Evolutionary conservation across 352 stramenopile species (phyloP), one percentile per base, ranked within the genome.

Genomic region (Thraustochytrium striatum): DNA sequence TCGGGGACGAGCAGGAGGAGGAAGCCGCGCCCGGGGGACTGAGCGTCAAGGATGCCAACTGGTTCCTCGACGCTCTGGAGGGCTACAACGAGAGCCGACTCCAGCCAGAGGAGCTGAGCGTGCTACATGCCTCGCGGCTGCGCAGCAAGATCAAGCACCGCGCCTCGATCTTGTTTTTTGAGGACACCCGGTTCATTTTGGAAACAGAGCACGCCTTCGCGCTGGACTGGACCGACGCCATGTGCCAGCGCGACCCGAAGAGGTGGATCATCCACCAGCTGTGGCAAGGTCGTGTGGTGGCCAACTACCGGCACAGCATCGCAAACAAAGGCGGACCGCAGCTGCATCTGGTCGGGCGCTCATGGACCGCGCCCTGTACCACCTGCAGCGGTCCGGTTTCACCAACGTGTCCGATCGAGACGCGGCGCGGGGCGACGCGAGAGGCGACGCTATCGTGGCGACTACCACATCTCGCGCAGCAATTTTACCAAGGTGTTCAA

Each of bases 301-400:
- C 25, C 11, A 75, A 75, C 35, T 75, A 75, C 35, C n/a, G 68
- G 8, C 30, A 16, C 25, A 55, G 30, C 39, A 75, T 75, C 25
- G n/a, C 39, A 50, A 30, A 38, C 44, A 21, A 75, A 75, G 52
- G 65, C 65, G 8, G 35, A 75, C 41, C 65, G 65, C 11, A 55
- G 30, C 65, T 75, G 65, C 50, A 75, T 75, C 65, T 75, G 65
- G 65, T 75, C 65, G 30, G n/a, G 65, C 65, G 52, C 65, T 75
- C 43, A 75, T 75, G 65, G 36, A 25, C 44, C 44, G 65, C 25
- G 65, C 65, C 9, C 65, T 75, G 30, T 75, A 61, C 25, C 65
- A 75, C 36, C 65, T 75, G 11, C 32, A 75, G 39, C 32, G 52
- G 19, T 75, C 65, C 16, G 65, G 65, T 32, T 75, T 75, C 39